Evolutionary conservation across 371 early-diverging fungal genomes (phyloP).

Genomic region (Racocetra persica): DNA sequence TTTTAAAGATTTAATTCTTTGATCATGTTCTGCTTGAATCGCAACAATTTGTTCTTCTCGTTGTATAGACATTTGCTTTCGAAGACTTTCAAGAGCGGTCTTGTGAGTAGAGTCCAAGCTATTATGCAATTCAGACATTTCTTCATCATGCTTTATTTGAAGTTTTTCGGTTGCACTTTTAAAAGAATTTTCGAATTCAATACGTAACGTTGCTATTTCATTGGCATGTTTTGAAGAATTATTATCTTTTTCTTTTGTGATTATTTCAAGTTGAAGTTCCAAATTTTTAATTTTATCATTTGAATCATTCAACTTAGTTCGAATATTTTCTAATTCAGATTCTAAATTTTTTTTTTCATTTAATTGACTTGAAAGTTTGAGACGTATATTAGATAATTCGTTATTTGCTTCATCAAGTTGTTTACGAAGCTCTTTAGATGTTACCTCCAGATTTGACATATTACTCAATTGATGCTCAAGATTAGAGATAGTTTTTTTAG

Average conservation of each 20-base stretch:
- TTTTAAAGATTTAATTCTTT: neutral
- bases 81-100: conserved; percentile 13
- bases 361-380: neutral
- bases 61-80: neutral
- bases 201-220: neutral
- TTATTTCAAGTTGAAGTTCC: neutral
- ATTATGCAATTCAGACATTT: neutral
- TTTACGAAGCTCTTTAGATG: neutral
- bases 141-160: neutral
- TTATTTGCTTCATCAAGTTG: conserved; percentile 11
- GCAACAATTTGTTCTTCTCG: neutral
- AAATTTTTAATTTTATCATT: neutral
- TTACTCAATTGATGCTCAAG: conserved; percentile 1
- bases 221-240: neutral
- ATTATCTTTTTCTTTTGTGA: neutral
- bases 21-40: no score
- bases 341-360: neutral
- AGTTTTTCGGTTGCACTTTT: neutral
- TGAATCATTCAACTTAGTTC: neutral
- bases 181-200: neutral
- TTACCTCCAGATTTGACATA: neutral
- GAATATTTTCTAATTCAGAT: neutral
- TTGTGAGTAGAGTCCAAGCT: neutral
- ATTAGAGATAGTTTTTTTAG: conserved; percentile 1
- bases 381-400: conserved; percentile 14